These are phyloP conservation scores for Moringa oleifera DNA, from an alignment of 345 rosid species.

Conservation along the genomic window DNA sequence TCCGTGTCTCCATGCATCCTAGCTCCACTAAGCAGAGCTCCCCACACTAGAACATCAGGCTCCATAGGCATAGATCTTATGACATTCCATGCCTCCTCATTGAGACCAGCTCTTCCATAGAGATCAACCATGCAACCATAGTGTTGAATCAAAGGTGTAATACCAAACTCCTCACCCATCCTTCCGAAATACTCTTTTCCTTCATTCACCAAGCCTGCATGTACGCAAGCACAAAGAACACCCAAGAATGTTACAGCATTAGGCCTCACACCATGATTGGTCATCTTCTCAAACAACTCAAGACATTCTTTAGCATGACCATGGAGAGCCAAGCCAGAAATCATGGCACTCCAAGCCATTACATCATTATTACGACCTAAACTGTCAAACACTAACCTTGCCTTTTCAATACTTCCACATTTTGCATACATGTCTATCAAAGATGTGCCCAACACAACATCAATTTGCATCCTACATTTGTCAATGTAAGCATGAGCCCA, in stretches of 20 bases:
- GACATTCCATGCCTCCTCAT: conserved; percentile 34
- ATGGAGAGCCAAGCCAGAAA: conserved; percentile 33
- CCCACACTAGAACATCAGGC: conserved; percentile 50
- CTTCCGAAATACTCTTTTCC: conserved; percentile 32
- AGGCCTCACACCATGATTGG: conserved; percentile 12
- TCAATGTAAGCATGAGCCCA: conserved; percentile 46
- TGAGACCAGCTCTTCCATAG: conserved; percentile 41
- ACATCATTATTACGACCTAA: conserved; percentile 32
- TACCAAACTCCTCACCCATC: conserved; percentile 34
- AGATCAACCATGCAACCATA: conserved; percentile 55
- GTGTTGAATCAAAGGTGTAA: conserved; percentile 34
- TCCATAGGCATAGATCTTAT: conserved; percentile 37
- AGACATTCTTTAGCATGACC: conserved; percentile 31
- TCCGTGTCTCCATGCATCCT: conserved; percentile 37
- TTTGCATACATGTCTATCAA: conserved; percentile 60
- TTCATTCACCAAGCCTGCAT: conserved; percentile 36
- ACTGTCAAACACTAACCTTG: conserved; percentile 29
- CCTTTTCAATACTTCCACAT: conserved; percentile 46
- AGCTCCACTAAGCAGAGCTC: conserved; percentile 42
- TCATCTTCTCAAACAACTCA: conserved; percentile 18
- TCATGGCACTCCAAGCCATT: conserved; percentile 38
- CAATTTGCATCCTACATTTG: conserved; percentile 30
- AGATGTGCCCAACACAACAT: conserved; percentile 47
- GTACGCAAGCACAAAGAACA: conserved; percentile 35
- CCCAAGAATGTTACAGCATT: conserved; percentile 23